phyloP scores from a whole-genome alignment of 139 green algal species.

The Chlamydomonas eustigma region DNA sequence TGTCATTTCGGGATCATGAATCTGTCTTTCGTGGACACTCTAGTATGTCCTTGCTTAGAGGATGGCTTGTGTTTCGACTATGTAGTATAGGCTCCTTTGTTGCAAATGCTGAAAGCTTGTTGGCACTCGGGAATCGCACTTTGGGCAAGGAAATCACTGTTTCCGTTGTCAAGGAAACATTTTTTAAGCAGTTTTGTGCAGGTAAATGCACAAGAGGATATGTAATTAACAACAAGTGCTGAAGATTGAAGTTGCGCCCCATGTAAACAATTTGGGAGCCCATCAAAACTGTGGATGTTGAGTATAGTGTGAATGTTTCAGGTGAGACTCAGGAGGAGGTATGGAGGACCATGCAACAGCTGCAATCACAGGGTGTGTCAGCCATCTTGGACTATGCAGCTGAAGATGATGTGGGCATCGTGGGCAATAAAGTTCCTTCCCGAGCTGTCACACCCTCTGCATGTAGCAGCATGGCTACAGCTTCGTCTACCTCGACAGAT shows the following conservation, averaged over 20 bases:
- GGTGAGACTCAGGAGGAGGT: conserved; percentile 56
- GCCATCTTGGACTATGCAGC: conserved; percentile 63
- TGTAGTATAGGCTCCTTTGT: conserved; percentile 18
- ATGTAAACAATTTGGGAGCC: not conserved
- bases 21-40: not conserved
- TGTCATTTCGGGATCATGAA: not conserved
- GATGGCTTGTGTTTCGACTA: conserved; percentile 25
- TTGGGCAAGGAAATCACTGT: conserved; percentile 53
- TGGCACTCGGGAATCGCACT: conserved; percentile 38
- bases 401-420: conserved; percentile 38
- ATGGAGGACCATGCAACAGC: conserved; percentile 36
- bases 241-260: not conserved
- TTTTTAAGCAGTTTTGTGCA: conserved; percentile 80
- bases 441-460: too few species aligned
- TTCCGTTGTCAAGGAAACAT: conserved; percentile 58
- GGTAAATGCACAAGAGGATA: too few species aligned
- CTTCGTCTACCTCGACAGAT: too few species aligned
- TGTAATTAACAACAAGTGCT: too few species aligned
- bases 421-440: not conserved
- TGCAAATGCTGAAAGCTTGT: conserved; percentile 39
- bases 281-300: not conserved
- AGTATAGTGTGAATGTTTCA: too few species aligned
- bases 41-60: not conserved
- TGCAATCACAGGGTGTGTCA: conserved; percentile 31
- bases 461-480: too few species aligned